phyloP scores from a whole-genome alignment of 495 filamentous ascomycete genomes.

The Staphylotrichum tortipilum region DNA sequence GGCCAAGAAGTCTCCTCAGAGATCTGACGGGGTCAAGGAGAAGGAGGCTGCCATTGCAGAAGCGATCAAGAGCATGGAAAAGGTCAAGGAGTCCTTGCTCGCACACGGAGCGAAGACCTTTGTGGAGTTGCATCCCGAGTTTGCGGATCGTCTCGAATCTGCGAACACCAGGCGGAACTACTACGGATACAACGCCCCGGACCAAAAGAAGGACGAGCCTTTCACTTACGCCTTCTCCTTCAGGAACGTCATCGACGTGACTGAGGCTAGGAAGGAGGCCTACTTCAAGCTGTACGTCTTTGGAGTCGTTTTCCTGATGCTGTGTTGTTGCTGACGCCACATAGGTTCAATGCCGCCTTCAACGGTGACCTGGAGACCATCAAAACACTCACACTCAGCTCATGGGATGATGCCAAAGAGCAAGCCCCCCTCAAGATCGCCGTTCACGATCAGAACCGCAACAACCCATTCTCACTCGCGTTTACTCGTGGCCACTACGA shows the following conservation, averaged over 20 bases:
- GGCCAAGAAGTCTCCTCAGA: slow-evolving; percentile 14
- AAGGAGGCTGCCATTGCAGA: slow-evolving; percentile 45
- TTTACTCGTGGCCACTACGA: slow-evolving; percentile 52
- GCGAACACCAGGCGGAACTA: not conserved
- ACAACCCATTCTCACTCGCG: slow-evolving; percentile 55
- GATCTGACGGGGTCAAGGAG: slow-evolving; percentile 32
- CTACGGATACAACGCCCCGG: not conserved
- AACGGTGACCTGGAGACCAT: slow-evolving; percentile 52
- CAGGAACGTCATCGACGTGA: slow-evolving; percentile 37
- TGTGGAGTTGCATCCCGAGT: slow-evolving; percentile 51
- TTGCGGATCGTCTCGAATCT: slow-evolving; percentile 7
- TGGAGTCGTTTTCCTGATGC: not conserved
- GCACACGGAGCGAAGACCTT: slow-evolving; percentile 56
- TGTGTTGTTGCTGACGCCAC: slow-evolving; percentile 19
- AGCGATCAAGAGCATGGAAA: slow-evolving; percentile 42
- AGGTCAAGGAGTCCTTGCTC: slow-evolving; percentile 45
- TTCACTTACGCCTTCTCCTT: slow-evolving; percentile 47
- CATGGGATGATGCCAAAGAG: slow-evolving; percentile 39
- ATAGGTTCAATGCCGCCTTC: slow-evolving; percentile 62
- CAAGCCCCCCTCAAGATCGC: slow-evolving; percentile 54
- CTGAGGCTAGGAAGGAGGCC: slow-evolving; percentile 39
- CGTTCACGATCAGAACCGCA: slow-evolving; percentile 34
- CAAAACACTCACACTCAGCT: slow-evolving; percentile 38
- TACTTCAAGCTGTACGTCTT: slow-evolving; percentile 45
- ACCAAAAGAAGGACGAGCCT: slow-evolving; percentile 3